A percentile compares a stretch with the other conserved stretches of the same genome.
Conservation (phyloP, 192 early-diverging fungal genomes). For the Geosiphon pyriformis region DNA sequence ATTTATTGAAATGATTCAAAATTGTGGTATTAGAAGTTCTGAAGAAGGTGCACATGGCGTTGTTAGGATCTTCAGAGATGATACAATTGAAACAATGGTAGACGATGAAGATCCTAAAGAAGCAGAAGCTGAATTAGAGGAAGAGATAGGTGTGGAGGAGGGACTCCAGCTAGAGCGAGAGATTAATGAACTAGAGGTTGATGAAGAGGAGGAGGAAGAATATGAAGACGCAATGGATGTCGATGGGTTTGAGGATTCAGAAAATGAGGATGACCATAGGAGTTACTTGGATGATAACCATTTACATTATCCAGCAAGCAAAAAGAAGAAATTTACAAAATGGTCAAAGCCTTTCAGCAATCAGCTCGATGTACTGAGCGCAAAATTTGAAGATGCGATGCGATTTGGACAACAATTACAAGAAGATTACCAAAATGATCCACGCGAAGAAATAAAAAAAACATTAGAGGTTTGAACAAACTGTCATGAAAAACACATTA, state of each 20-base stretch:
- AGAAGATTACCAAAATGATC: constrained; percentile 40
- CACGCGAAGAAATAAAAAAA: constrained; percentile 28
- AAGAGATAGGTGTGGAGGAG: constrained; percentile 4
- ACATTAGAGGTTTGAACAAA: constrained; percentile 20
- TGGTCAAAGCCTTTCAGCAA: not conserved
- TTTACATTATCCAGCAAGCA: too few relatives aligned
- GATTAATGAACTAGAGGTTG: constrained; percentile 18
- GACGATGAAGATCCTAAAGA: constrained; percentile 22
- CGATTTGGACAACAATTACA: constrained; percentile 50
- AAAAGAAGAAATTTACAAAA: constrained; percentile 22
- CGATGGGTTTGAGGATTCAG: constrained; percentile 18
- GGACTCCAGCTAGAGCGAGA: constrained; percentile 1
- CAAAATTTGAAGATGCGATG: constrained; percentile 35
- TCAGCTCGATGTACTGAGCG: constrained; percentile 26
- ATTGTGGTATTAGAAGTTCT: constrained; percentile 1
- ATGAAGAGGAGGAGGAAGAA: constrained; percentile 23
- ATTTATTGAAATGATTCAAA: constrained; percentile 79
- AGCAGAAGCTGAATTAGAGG: constrained; percentile 16
- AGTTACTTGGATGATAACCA: not conserved
- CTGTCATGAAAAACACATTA: too few relatives aligned
- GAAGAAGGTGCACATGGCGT: constrained; percentile 25
- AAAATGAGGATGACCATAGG: not conserved
- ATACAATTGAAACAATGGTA: constrained; percentile 32
- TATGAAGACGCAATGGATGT: constrained; percentile 35
- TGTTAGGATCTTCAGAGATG: constrained; percentile 32